A percentile compares a stretch with the other conserved stretches of the same genome.
Conservation (phyloP, 1,139 yeast genomes). For the Geotrichum reessii region DNA sequence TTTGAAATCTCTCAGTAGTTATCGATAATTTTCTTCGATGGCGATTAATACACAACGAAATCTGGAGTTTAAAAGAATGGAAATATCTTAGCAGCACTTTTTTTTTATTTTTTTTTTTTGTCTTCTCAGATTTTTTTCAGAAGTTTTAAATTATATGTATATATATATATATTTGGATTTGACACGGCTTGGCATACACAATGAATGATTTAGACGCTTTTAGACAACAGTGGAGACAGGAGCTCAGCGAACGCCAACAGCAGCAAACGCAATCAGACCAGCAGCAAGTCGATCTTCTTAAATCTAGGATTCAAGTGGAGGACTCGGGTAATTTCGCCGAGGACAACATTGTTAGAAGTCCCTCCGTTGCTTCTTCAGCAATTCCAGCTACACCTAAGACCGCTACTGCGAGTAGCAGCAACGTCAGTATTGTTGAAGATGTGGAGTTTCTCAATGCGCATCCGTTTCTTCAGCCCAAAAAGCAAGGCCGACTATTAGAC, state of each 20-base stretch:
- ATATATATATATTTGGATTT: not conserved
- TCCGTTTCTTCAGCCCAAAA: not conserved
- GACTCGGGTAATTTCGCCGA: not conserved
- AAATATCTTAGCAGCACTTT: not conserved
- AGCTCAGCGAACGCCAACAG: not conserved
- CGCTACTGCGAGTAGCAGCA: not conserved
- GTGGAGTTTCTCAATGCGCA: not conserved
- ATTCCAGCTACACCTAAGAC: not conserved
- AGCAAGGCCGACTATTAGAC: not conserved
- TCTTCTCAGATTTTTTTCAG: not conserved
- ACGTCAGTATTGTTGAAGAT: not conserved
- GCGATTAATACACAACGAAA: not conserved
- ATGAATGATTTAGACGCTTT: not conserved
- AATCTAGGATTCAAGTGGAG: not conserved
- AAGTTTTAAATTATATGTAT: not conserved
- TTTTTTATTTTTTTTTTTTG: not conserved
- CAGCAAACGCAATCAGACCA: not conserved
- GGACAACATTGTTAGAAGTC: not conserved
- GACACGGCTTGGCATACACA: not conserved
- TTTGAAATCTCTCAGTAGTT: not conserved
- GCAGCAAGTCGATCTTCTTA: not conserved
- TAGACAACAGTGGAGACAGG: not conserved
- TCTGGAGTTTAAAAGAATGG: not conserved
- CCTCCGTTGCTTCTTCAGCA: not conserved
- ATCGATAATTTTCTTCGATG: not conserved